Percentiles rank a stretch among this genome's conserved stretches.
phyloP scores from a whole-genome alignment of 768 basidiomycete genomes.

The Termitomyces eurrhizus region DNA sequence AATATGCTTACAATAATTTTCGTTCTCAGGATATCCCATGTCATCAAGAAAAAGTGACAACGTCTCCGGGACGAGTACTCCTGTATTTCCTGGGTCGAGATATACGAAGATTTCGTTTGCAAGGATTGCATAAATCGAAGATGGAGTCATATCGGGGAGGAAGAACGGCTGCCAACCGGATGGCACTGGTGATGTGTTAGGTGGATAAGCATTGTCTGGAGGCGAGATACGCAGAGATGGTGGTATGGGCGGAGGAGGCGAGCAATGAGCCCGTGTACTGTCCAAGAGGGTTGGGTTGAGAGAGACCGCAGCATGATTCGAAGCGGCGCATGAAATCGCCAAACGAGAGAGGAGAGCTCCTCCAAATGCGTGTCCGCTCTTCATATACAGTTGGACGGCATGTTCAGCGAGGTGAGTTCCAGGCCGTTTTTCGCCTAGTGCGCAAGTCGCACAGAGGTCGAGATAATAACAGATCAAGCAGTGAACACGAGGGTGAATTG shows the following conservation, averaged over 20 bases:
- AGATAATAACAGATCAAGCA: slow-evolving; percentile 9
- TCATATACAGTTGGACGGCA: slow-evolving; percentile 5
- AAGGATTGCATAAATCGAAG: slow-evolving; percentile 10
- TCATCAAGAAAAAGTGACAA: slow-evolving; percentile 14
- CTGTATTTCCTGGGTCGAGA: slow-evolving; percentile 11
- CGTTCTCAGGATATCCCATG: slow-evolving; percentile 6
- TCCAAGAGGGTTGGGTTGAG: not conserved
- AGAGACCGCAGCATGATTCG: not conserved
- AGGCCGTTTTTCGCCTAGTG: slow-evolving; percentile 6
- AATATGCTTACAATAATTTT: slow-evolving; percentile 6
- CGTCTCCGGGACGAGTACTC: slow-evolving; percentile 6
- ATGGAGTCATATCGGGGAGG: slow-evolving; percentile 10
- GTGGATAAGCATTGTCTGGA: not conserved
- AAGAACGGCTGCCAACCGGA: slow-evolving; percentile 15
- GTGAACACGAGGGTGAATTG: slow-evolving; percentile 9
- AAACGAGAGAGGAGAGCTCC: slow-evolving; percentile 4
- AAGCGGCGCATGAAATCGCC: not conserved
- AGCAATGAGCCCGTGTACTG: not conserved
- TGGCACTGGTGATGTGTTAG: not conserved
- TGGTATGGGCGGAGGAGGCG: not conserved
- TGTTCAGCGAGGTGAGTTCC: slow-evolving; percentile 4
- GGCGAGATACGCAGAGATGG: not conserved
- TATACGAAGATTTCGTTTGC: slow-evolving; percentile 15
- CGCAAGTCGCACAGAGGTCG: slow-evolving; percentile 12
- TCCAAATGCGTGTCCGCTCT: slow-evolving; percentile 2